Base-by-base conservation (phyloP, 495 filamentous ascomycete genomes). In the Cryomyces minteri region DNA sequence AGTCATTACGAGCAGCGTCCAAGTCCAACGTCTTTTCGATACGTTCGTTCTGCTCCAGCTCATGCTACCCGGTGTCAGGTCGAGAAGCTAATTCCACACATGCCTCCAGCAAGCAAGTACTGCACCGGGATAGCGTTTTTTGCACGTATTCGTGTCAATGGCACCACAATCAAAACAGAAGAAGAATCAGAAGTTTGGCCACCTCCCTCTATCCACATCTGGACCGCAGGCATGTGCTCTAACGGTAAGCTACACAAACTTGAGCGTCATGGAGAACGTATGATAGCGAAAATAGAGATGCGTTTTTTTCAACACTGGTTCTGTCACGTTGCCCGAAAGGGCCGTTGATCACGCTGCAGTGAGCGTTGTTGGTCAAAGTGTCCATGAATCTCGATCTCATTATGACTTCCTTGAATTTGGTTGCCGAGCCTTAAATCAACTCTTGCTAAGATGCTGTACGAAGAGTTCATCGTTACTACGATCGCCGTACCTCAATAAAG, bases 401-500 rank as follows among this genome's bases (percentile, higher is more conserved):
- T 46, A 43, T 46, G 54, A 25, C 18, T 25, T 25, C 18, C n/a
- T 28, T 44, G 8, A 48, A 39, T 41, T 44, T 40, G 25, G 43
- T 33, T 28, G 41, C 43, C 30, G 18, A 11, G 10, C 6, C 14
- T 8, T 37, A 33, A 31, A 47, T 40, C 39, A 14, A 46, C 39
- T 11, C 7, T 51, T 18, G 42, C 41, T 31, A 45, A 18, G 44
- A 44, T 9, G 1, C 7, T 28, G 41, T 7, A 6, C 9, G 3
- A 39, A 75, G 69, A 81, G 85, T 6, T 60, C 65, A 30, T 68
- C 73, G 4, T 64, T 90, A 4, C 66, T 90, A 25, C 70, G 74
- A 40, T 72, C 74, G 8, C 72, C 80, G 0, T 78, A 76, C 49
- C 82, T 83, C 65, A 92, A 92, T 64, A 90, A 88, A 62, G 86